phyloP scores from a whole-genome alignment of 1,284 basidiomycete genomes.

The Boletellus deceptivus region DNA sequence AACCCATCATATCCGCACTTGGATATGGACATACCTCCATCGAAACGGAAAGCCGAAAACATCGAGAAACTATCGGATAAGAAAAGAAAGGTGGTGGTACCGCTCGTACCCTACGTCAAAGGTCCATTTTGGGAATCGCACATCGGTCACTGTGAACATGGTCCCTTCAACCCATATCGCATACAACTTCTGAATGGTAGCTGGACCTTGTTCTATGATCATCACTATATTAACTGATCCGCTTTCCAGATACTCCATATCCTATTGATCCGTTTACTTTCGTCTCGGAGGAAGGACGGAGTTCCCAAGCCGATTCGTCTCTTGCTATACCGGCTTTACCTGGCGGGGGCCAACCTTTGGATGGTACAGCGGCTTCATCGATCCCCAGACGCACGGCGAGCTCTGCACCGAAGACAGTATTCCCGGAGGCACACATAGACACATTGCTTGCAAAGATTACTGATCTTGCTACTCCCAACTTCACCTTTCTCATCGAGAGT shows the following conservation, averaged over 20 bases:
- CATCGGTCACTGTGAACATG: conserved; percentile 60
- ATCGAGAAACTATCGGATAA: conserved; percentile 49
- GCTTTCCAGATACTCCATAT: conserved; percentile 61
- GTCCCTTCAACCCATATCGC: conserved; percentile 64
- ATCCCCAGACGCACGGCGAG: conserved; percentile 38
- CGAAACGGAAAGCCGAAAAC: conserved; percentile 56
- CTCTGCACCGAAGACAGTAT: conserved; percentile 51
- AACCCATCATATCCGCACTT: conserved; percentile 40
- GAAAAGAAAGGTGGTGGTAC: conserved; percentile 71
- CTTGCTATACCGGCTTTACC: conserved; percentile 44
- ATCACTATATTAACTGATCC: not conserved
- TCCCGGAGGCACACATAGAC: conserved; percentile 64
- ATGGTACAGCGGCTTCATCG: conserved; percentile 9
- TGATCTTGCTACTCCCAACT: conserved; percentile 52
- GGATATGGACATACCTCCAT: conserved; percentile 36
- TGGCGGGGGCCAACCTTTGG: conserved; percentile 23
- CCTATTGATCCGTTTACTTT: conserved; percentile 79
- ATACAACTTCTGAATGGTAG: conserved; percentile 79
- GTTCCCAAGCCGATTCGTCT: conserved; percentile 27
- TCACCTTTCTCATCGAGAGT: conserved; percentile 67
- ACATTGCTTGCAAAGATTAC: conserved; percentile 58
- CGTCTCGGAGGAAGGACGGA: conserved; percentile 37
- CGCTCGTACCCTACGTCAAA: conserved; percentile 72
- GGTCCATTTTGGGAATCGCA: conserved; percentile 73
- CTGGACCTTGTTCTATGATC: not conserved